Evolutionary conservation across 1,139 yeast genomes (phyloP).

Genomic region (Entelexis sorbosivorans): DNA sequence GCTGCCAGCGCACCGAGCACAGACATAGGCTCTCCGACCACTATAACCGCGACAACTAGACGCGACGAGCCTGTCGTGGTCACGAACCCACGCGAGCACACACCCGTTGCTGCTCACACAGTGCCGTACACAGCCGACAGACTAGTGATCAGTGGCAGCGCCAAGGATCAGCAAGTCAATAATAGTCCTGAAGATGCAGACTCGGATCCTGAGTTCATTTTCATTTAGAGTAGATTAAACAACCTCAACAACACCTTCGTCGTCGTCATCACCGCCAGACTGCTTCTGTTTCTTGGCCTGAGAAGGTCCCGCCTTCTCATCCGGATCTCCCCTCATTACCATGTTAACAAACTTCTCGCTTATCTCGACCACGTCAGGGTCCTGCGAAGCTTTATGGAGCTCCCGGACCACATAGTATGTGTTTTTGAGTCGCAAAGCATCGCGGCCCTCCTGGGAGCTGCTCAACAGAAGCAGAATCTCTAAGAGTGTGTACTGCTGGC

Average conservation of each 20-base stretch:
- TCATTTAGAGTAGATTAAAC: neutral
- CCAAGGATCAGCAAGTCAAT: no score
- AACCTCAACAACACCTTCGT: conserved; percentile 6
- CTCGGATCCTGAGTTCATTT: neutral
- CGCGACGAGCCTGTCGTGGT: no score
- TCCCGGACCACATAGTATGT: conserved; percentile 80
- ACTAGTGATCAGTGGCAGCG: no score
- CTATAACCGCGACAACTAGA: no score
- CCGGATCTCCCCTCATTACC: conserved; percentile 83
- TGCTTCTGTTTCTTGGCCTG: conserved; percentile 38
- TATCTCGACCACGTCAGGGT: conserved; percentile 52
- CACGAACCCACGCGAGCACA: no score
- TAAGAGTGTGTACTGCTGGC: conserved; percentile 53
- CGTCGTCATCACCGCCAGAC: conserved; percentile 29
- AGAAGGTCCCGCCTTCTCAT: conserved; percentile 15
- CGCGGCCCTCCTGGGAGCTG: conserved; percentile 63
- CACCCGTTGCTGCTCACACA: no score
- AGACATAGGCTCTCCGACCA: no score
- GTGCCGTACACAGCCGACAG: no score
- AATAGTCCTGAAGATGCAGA: neutral
- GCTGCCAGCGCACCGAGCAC: no score
- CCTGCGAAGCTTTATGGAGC: conserved; percentile 57
- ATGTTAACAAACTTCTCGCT: conserved; percentile 52
- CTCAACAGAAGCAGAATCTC: conserved; percentile 70
- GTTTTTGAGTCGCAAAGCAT: conserved; percentile 59